Base-by-base conservation (phyloP, 108 stramenopile species). In the Cyclotella baltica region DNA sequence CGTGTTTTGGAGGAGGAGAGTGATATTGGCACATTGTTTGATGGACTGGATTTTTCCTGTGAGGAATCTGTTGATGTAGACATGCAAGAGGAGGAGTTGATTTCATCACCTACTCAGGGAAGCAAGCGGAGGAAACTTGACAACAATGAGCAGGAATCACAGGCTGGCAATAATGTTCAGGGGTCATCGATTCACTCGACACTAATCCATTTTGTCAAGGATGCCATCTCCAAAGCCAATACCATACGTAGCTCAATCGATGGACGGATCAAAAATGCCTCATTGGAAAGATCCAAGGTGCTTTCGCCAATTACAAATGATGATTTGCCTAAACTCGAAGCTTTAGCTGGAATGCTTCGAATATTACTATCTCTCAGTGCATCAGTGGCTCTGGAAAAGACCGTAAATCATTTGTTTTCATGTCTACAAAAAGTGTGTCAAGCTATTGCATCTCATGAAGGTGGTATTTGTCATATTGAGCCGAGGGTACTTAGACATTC, bases 91-190 rank as follows among this genome's bases (percentile, higher is more conserved):
- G 57, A 40, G 25, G 58, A 51, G 11, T 23, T 34, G 20, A 51
- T 27, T 25, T 59, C 61, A 36, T 61, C 35, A 19, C 19, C 62
- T 37, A 46, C 37, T 19, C 55, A 68, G 22, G 80, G 80, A 19
- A 81, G 58, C n/a, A 81, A 81, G 53, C 73, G 73, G 28, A 81
- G 73, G 62, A 68, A 46, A 35, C 62, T 81, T 40, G 50, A 29
- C n/a, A 5, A 55, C 20, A n/a, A 55, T 55, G n/a, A n/a, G 10
- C 53, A 10, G 5, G 18, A 38, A 3, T 3, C 10, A n/a, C 36
- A 5, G 13, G 15, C 8, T 8, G 36, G 47, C 22, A 20, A 48
- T 48, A 34, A 16, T 6, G 25, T 40, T 63, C 36, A 25, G 16
- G 58, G 36, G 16, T 16, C 35, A 40, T 69, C 72, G 9, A 62